Evolutionary conservation across 495 filamentous ascomycete genomes (phyloP), one percentile per base, ranked within the genome.

Genomic region (Tuber aestivum): DNA sequence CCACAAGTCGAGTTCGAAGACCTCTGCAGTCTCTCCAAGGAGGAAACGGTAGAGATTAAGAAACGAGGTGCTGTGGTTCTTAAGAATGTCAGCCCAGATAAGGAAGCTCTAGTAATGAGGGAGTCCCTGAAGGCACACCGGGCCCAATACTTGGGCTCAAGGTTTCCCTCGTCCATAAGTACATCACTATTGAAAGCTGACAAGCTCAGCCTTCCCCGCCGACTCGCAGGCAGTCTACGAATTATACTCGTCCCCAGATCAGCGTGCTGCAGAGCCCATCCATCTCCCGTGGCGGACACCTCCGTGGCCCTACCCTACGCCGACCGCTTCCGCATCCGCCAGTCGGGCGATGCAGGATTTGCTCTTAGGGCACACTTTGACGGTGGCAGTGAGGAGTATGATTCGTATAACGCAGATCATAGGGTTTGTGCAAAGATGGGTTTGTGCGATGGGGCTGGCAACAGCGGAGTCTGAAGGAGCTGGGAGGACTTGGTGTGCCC

Each of bases 391-490:
- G 93, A 96, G 79, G 83, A 88, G 4, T 94, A 92, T 80, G 92
- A 96, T 78, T 88, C 94, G 12, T 97, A 89, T 88, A 93, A 97
- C 79, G 89, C 89, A 4, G 89, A 88, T 76, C 89, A 89, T 76
- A 86, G 94, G 32, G 83, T 95, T n/a, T n/a, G n/a, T n/a, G n/a
- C n/a, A n/a, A n/a, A n/a, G n/a, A n/a, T n/a, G n/a, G n/a, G n/a
- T n/a, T 82, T 95, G 71, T 94, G 97, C 83, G 88, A 93, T 75
- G 94, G 94, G 3, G 87, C 93, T 0, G 93, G 94, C 0, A 89
- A 91, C 20, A 94, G 92, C 84, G 91, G 89, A 12, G 93, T 94
- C 89, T 92, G 95, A 84, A 87, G 94, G 6, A 93, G 94, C 88
- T 94, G 91, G 79, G 93, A 97, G 82, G 94, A 92, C 20, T 97